A percentile compares a stretch with the other conserved stretches of the same genome.
Evolutionary conservation across 768 basidiomycete species (phyloP).

Genomic region (Boletus rufocinnamomeus): DNA sequence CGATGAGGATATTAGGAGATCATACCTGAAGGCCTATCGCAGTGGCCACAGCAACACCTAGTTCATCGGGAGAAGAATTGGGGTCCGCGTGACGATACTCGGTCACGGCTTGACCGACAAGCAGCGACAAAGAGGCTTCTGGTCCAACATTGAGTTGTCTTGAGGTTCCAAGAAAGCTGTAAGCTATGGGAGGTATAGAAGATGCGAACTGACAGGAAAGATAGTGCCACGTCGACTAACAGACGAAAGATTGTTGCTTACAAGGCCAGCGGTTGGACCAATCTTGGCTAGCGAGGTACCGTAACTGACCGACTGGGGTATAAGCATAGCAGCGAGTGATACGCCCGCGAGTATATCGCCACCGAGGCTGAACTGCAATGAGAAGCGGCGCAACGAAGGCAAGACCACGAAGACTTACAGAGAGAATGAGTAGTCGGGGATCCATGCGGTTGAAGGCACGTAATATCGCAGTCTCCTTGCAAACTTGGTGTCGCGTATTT

Average conservation of each 20-base stretch:
- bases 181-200: conserved; percentile 83
- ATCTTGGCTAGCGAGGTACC: conserved; percentile 85
- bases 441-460: conserved; percentile 76
- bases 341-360: conserved; percentile 84
- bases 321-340: conserved; percentile 82
- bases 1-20: neutral
- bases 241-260: conserved; percentile 38
- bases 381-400: neutral
- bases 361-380: conserved; percentile 43
- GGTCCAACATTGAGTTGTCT: conserved; percentile 82
- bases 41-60: conserved; percentile 72
- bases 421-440: conserved; percentile 71
- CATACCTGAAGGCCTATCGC: conserved; percentile 81
- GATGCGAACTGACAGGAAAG: conserved; percentile 64
- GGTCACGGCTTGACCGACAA: conserved; percentile 84
- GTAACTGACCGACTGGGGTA: conserved; percentile 90
- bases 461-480: conserved; percentile 68
- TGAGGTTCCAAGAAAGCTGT: conserved; percentile 87
- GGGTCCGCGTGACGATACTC: conserved; percentile 58
- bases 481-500: conserved; percentile 33
- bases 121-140: conserved; percentile 83
- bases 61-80: conserved; percentile 42
- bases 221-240: neutral
- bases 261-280: conserved; percentile 82
- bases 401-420: conserved; percentile 46